phyloP scores from a whole-genome alignment of 768 basidiomycete genomes.

The Pleurotus djamor region DNA sequence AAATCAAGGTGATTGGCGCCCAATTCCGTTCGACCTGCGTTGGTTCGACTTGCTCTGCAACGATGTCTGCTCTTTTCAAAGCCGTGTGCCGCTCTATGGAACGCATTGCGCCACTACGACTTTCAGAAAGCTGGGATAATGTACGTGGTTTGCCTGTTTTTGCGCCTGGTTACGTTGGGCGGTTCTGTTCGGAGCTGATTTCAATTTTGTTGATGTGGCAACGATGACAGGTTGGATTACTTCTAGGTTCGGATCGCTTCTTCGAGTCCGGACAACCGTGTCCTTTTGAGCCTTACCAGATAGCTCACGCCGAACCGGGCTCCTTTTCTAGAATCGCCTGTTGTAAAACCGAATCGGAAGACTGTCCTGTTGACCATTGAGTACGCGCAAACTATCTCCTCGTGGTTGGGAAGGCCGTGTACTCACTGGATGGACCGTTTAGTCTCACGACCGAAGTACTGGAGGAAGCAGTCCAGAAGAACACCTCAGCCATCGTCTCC shows the following conservation, averaged over 20 bases:
- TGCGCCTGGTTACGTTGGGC: not conserved
- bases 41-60: not conserved
- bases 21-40: no score
- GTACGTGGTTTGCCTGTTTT: slow-evolving; percentile 42
- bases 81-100: slow-evolving; percentile 70
- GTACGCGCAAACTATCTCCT: slow-evolving; percentile 29
- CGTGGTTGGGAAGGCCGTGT: not conserved
- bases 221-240: slow-evolving; percentile 58
- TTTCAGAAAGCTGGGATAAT: slow-evolving; percentile 95
- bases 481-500: slow-evolving; percentile 62
- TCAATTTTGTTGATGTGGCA: slow-evolving; percentile 6
- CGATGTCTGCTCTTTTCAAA: slow-evolving; percentile 21
- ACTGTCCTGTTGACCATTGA: slow-evolving; percentile 70
- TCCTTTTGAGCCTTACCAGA: not conserved
- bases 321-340: slow-evolving; percentile 47
- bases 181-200: slow-evolving; percentile 9
- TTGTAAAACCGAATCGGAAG: slow-evolving; percentile 41
- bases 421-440: slow-evolving; percentile 5
- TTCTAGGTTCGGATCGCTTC: slow-evolving; percentile 51
- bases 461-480: slow-evolving; percentile 53
- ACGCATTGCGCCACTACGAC: slow-evolving; percentile 78
- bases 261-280: not conserved
- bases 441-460: slow-evolving; percentile 76
- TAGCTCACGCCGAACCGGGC: not conserved
- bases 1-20: not conserved